phyloP scores from a whole-genome alignment of 2,329 filamentous ascomycete genomes.

The Colletotrichum liaoningense region DNA sequence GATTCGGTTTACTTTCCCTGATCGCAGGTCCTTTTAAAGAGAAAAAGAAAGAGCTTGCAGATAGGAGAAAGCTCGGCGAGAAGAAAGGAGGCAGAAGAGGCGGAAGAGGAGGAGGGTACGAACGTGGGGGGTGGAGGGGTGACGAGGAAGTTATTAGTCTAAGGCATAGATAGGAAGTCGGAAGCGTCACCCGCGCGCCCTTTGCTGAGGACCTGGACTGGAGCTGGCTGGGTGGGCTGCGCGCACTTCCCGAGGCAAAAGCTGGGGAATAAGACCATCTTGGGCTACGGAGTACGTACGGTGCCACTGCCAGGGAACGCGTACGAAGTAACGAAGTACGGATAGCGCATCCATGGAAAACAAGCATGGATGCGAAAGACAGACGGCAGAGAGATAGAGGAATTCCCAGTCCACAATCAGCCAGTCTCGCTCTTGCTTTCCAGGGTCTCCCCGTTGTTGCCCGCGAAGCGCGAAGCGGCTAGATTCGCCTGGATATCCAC shows the following conservation, averaged over 20 bases:
- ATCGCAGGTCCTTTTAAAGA: not conserved
- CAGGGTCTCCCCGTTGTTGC: not conserved
- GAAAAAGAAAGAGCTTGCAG: not conserved
- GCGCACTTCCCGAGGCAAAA: constrained; percentile 19
- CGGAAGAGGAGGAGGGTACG: not conserved
- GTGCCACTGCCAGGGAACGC: not conserved
- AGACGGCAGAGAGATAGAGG: not conserved
- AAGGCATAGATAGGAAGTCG: constrained; percentile 10
- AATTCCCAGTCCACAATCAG: not conserved
- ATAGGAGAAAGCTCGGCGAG: constrained; percentile 16
- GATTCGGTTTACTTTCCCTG: not conserved
- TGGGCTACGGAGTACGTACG: too few relatives aligned
- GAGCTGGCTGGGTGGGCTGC: not conserved
- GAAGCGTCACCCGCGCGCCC: not conserved
- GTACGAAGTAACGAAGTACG: not conserved
- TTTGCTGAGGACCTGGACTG: not conserved
- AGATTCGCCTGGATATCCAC: not conserved
- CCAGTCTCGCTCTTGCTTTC: not conserved
- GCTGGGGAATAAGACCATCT: constrained; percentile 28
- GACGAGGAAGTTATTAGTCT: not conserved
- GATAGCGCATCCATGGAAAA: constrained; percentile 6
- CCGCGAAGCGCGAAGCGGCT: not conserved
- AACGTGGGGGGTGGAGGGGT: not conserved
- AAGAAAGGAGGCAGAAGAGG: not conserved
- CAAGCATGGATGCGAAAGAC: not conserved